Evolutionary conservation across 2,329 filamentous ascomycete genomes (phyloP).

Genomic region (Pestalotiopsis sp.): DNA sequence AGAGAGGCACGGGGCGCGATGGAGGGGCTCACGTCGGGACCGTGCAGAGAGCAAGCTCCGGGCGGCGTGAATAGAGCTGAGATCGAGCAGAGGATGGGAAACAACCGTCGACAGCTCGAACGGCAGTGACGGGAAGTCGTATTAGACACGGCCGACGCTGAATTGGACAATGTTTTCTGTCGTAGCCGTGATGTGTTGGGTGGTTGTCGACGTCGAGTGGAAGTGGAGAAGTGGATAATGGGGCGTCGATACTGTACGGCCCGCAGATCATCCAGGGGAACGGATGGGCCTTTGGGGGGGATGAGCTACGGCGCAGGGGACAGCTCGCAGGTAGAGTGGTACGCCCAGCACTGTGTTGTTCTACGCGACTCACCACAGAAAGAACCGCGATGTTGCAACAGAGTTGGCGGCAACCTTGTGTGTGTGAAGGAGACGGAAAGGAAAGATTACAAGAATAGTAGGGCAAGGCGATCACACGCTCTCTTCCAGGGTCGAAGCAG

Average conservation of each 20-base stretch:
- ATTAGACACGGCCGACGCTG: conserved; percentile 6
- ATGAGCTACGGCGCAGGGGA: neutral
- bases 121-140: neutral
- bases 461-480: neutral
- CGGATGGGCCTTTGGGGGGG: neutral
- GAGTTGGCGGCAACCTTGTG: neutral
- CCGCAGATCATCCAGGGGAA: conserved; percentile 16
- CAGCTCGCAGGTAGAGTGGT: neutral
- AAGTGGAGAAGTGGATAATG: conserved; percentile 15
- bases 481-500: neutral
- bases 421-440: neutral
- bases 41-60: neutral
- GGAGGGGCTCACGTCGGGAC: neutral
- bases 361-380: neutral
- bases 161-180: conserved; percentile 15
- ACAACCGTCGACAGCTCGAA: neutral
- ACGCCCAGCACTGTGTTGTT: neutral
- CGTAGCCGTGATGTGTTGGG: conserved; percentile 11
- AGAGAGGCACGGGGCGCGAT: neutral
- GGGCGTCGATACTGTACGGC: conserved; percentile 12
- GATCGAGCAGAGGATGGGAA: neutral
- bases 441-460: neutral
- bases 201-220: conserved; percentile 10
- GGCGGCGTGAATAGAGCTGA: neutral
- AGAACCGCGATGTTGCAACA: neutral